A percentile compares a stretch with the other conserved stretches of the same genome.
phyloP scores from a whole-genome alignment of 495 filamentous ascomycete species.

The Hyaloscypha finlandica region DNA sequence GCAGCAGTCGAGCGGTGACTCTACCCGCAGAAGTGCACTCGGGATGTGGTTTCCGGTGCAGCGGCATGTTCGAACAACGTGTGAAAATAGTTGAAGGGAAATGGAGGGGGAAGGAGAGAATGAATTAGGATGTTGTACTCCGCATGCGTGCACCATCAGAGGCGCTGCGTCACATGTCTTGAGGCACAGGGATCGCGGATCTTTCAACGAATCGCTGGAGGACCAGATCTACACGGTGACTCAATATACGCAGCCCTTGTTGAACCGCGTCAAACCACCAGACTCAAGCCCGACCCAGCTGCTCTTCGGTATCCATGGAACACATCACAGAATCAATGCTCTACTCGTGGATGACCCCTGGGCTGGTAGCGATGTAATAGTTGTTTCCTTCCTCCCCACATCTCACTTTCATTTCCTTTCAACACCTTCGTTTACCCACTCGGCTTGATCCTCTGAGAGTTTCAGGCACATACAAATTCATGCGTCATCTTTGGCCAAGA shows the following conservation, averaged over 20 bases:
- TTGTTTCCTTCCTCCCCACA: slow-evolving; percentile 18
- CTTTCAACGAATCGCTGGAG: too few relatives aligned
- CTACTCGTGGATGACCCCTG: not conserved
- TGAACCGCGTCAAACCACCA: not conserved
- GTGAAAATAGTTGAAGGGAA: slow-evolving; percentile 8
- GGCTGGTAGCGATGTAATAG: slow-evolving; percentile 22
- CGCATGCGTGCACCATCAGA: not conserved
- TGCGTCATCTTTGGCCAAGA: slow-evolving; percentile 26
- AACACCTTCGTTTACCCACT: slow-evolving; percentile 28
- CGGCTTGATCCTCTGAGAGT: slow-evolving; percentile 21
- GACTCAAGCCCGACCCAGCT: not conserved
- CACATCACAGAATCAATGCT: slow-evolving; percentile 2
- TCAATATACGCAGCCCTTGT: not conserved
- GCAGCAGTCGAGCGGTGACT: slow-evolving; percentile 59
- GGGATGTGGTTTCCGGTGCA: slow-evolving; percentile 12
- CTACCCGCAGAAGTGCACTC: slow-evolving; percentile 52
- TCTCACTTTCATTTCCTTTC: slow-evolving; percentile 19
- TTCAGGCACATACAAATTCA: slow-evolving; percentile 30
- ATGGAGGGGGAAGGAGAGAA: slow-evolving; percentile 1
- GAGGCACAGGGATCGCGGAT: too few relatives aligned
- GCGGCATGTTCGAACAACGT: slow-evolving; percentile 22
- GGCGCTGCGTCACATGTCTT: not conserved
- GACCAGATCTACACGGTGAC: too few relatives aligned
- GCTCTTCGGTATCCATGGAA: slow-evolving; percentile 6
- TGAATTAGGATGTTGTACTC: not conserved